Conservation (phyloP, 2,329 filamentous ascomycete species). For the Didymellaceae sp. region DNA sequence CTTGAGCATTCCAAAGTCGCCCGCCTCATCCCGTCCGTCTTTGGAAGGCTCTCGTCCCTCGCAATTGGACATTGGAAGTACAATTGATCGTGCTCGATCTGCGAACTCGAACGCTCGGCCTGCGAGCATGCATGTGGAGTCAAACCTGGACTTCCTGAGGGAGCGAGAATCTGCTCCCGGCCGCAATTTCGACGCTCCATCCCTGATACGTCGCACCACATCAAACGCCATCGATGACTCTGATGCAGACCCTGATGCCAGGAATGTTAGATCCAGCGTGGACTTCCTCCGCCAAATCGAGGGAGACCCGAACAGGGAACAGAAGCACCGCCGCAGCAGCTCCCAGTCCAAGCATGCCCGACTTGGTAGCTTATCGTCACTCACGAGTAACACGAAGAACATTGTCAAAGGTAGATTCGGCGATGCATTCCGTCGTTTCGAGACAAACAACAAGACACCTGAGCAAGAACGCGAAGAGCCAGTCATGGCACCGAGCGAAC, state of each 20-base stretch:
- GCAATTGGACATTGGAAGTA: constrained; percentile 65
- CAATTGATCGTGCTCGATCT: constrained; percentile 65
- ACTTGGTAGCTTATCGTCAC: constrained; percentile 72
- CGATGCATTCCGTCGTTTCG: constrained; percentile 92
- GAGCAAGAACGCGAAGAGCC: constrained; percentile 39
- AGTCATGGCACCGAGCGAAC: constrained; percentile 36
- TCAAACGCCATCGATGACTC: constrained; percentile 44
- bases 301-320: constrained; percentile 60
- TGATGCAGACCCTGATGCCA: constrained; percentile 61
- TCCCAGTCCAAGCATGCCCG: constrained; percentile 70
- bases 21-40: constrained; percentile 69
- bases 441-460: constrained; percentile 57
- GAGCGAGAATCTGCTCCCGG: constrained; percentile 69
- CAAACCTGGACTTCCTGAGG: constrained; percentile 80
- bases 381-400: constrained; percentile 77
- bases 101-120: constrained; percentile 74
- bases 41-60: constrained; percentile 73
- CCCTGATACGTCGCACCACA: constrained; percentile 36
- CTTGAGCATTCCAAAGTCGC: constrained; percentile 60
- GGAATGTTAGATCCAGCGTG: constrained; percentile 77
- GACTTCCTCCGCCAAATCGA: constrained; percentile 83
- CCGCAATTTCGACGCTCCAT: constrained; percentile 42
- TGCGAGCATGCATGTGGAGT: constrained; percentile 81
- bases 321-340: constrained; percentile 60
- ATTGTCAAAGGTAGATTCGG: constrained; percentile 89